Conservation (phyloP, 2,329 filamentous ascomycete species). For the Calonectria pseudoturangicola region DNA sequence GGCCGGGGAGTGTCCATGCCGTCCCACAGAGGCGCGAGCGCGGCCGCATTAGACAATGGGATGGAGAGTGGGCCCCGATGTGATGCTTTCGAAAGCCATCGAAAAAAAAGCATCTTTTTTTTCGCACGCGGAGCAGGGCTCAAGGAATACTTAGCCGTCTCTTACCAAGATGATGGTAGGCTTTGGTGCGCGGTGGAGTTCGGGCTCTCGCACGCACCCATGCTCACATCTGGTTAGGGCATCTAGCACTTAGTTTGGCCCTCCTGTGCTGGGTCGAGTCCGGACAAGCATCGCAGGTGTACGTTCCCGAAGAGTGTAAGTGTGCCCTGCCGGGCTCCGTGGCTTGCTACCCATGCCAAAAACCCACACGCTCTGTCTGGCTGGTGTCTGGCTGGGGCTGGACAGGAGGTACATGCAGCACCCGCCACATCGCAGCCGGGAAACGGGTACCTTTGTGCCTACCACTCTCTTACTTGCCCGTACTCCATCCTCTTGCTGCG, state of each 20-base stretch:
- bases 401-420: slow-evolving; percentile 23
- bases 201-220: slow-evolving; percentile 12
- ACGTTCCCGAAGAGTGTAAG: slow-evolving; percentile 24
- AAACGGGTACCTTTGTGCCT: slow-evolving; percentile 34
- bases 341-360: slow-evolving; percentile 34
- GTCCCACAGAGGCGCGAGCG: slow-evolving; percentile 31
- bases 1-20: slow-evolving; percentile 35
- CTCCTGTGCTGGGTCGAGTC: slow-evolving; percentile 5
- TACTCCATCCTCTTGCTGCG: slow-evolving; percentile 18
- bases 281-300: slow-evolving; percentile 17
- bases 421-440: slow-evolving; percentile 5
- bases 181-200: slow-evolving; percentile 18
- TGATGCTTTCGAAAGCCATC: slow-evolving; percentile 32
- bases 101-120: slow-evolving; percentile 18
- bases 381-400: slow-evolving; percentile 10
- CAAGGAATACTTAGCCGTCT: not conserved
- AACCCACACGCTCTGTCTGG: slow-evolving; percentile 32
- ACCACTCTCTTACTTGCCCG: slow-evolving; percentile 10
- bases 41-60: slow-evolving; percentile 32
- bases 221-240: slow-evolving; percentile 17
- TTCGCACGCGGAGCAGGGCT: slow-evolving; percentile 8
- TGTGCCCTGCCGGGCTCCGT: slow-evolving; percentile 31
- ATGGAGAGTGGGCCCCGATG: slow-evolving; percentile 33
- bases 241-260: slow-evolving; percentile 17
- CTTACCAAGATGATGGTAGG: slow-evolving; percentile 11